phyloP scores from a whole-genome alignment of 169 alveolate species.

The Plasmodium falciparum region DNA sequence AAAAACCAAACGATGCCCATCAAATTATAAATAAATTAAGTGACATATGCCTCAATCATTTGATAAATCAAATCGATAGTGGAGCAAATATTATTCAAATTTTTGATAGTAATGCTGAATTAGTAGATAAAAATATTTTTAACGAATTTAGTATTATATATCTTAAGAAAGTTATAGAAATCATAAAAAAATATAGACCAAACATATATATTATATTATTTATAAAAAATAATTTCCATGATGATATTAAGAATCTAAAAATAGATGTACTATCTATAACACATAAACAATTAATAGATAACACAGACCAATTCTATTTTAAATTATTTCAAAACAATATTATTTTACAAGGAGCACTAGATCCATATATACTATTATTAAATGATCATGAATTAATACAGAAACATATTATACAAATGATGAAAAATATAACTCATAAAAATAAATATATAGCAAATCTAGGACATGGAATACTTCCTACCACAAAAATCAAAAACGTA shows the following conservation, averaged over 20 bases:
- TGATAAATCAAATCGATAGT: constrained; percentile 83
- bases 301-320: constrained; percentile 7
- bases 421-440: constrained; percentile 5
- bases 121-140: constrained; percentile 70
- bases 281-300: constrained; percentile 30
- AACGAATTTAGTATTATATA: constrained; percentile 72
- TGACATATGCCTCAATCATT: constrained; percentile 78
- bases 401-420: constrained; percentile 14
- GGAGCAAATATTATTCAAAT: constrained; percentile 89
- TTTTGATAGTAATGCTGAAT: constrained; percentile 77
- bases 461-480: constrained; percentile 78
- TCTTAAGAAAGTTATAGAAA: constrained; percentile 36
- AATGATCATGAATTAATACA: constrained; percentile 11
- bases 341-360: constrained; percentile 68
- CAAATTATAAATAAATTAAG: constrained; percentile 78
- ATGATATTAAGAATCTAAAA: constrained; percentile 11
- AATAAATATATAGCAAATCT: constrained; percentile 64
- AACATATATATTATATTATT: constrained; percentile 36
- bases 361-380: constrained; percentile 50
- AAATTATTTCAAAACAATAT: constrained; percentile 37
- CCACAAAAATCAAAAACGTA: constrained; percentile 76
- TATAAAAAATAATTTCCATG: constrained; percentile 46
- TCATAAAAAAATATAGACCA: constrained; percentile 35
- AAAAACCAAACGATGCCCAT: constrained; percentile 80
- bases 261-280: constrained; percentile 55